A percentile compares a stretch with the other conserved stretches of the same genome.
Evolutionary conservation across 2,329 filamentous ascomycete genomes (phyloP).

Genomic region (Thielaviopsis musarum): DNA sequence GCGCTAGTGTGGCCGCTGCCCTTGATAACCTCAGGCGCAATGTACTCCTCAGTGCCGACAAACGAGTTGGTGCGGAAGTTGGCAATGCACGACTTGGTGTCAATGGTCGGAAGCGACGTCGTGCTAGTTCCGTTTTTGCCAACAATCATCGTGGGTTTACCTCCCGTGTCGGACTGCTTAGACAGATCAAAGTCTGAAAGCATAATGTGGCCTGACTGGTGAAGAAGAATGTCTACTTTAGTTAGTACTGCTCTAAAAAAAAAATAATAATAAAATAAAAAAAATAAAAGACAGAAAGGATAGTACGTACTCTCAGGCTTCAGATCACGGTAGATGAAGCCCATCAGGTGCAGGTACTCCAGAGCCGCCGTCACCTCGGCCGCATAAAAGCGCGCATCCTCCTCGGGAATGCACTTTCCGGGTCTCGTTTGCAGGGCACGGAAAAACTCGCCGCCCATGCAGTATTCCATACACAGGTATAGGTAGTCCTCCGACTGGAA

Average conservation of each 20-base stretch:
- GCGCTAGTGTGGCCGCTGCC: constrained; percentile 96
- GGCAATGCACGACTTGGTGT: constrained; percentile 94
- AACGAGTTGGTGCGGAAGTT: constrained; percentile 98
- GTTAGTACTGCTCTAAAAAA: constrained; percentile 7
- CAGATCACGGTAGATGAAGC: constrained; percentile 94
- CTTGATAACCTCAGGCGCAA: constrained; percentile 96
- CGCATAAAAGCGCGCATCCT: constrained; percentile 92
- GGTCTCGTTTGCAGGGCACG: constrained; percentile 87
- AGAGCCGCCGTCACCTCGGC: constrained; percentile 92
- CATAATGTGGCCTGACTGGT: constrained; percentile 99
- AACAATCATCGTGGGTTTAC: constrained; percentile 95
- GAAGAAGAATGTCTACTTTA: constrained; percentile 70
- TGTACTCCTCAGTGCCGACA: constrained; percentile 96
- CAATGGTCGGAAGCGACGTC: constrained; percentile 83
- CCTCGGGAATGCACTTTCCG: constrained; percentile 92
- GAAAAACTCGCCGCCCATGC: constrained; percentile 97
- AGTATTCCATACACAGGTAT: constrained; percentile 99
- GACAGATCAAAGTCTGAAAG: constrained; percentile 96
- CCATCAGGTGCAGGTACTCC: constrained; percentile 96
- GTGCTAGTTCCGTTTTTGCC: constrained; percentile 76
- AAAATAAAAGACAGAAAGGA: not conserved
- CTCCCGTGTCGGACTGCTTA: constrained; percentile 90
- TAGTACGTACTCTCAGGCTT: constrained; percentile 80
- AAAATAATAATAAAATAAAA: not conserved
- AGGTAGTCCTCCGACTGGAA: constrained; percentile 98